phyloP scores from a whole-genome alignment of 2,329 filamentous ascomycete genomes.

The Phyllachora maydis region DNA sequence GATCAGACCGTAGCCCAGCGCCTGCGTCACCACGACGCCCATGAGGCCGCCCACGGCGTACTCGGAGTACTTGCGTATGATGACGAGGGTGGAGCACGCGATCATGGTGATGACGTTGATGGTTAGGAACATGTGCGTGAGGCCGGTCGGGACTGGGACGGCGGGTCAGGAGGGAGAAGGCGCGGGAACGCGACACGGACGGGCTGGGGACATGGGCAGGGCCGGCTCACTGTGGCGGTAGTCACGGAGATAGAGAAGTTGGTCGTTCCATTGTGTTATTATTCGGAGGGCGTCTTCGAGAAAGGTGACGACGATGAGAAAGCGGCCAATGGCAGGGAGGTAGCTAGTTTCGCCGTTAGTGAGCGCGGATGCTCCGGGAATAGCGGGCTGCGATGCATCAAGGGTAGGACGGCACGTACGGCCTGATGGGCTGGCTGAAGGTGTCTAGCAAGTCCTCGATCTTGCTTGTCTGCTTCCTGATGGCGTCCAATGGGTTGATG shows the following conservation, averaged over 20 bases:
- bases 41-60: slow-evolving; percentile 83
- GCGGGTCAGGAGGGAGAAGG: slow-evolving; percentile 3
- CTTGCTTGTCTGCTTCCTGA: slow-evolving; percentile 92
- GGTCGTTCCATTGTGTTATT: slow-evolving; percentile 91
- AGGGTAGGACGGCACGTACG: slow-evolving; percentile 36
- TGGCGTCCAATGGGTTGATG: slow-evolving; percentile 57
- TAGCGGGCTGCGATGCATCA: slow-evolving; percentile 1
- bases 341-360: slow-evolving; percentile 32
- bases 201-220: slow-evolving; percentile 1
- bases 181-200: neutral
- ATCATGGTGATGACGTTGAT: slow-evolving; percentile 80
- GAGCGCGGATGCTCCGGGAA: neutral
- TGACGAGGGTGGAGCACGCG: slow-evolving; percentile 65
- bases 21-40: slow-evolving; percentile 78
- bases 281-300: slow-evolving; percentile 92
- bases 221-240: slow-evolving; percentile 68
- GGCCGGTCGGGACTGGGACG: slow-evolving; percentile 54
- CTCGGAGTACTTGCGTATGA: slow-evolving; percentile 79
- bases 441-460: slow-evolving; percentile 88
- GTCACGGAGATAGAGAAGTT: slow-evolving; percentile 79
- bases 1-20: slow-evolving; percentile 89
- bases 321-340: slow-evolving; percentile 85
- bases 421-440: slow-evolving; percentile 77
- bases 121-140: slow-evolving; percentile 87
- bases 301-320: slow-evolving; percentile 96